These are phyloP conservation scores for Nitzschia palea DNA, from an alignment of 108 stramenopile genomes.

Conservation along the genomic window DNA sequence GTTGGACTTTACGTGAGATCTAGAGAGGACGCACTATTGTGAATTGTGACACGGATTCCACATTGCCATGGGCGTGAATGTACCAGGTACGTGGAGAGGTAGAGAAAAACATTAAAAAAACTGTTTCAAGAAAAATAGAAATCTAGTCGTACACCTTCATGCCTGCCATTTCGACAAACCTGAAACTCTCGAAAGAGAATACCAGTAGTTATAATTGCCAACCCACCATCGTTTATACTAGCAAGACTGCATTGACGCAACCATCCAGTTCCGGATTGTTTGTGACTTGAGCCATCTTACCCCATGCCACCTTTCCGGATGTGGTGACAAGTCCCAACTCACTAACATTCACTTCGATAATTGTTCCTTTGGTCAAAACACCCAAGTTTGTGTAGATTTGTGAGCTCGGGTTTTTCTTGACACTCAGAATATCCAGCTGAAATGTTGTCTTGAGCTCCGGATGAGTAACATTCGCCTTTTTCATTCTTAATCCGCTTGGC, in stretches of 20 bases:
- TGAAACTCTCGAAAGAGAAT: no score
- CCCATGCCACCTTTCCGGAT: constrained; percentile 98
- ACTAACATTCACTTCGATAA: constrained; percentile 98
- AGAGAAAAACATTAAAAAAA: neutral
- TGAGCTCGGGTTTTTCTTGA: constrained; percentile 98
- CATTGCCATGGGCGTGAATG: no score
- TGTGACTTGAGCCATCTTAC: constrained; percentile 99
- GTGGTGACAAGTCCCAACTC: constrained; percentile 98
- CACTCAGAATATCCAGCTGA: constrained; percentile 97
- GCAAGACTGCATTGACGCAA: constrained; percentile 42
- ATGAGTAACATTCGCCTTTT: constrained; percentile 99
- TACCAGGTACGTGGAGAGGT: no score
- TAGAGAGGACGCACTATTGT: no score
- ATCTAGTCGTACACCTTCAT: neutral
- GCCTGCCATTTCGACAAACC: neutral
- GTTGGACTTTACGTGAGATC: constrained; percentile 20
- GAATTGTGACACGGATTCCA: no score
- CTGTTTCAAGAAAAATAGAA: neutral
- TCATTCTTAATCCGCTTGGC: constrained; percentile 96
- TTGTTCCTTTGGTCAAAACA: constrained; percentile 99
- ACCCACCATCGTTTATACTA: no score
- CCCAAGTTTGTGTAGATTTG: constrained; percentile 95
- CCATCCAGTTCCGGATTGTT: constrained; percentile 81
- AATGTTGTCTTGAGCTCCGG: constrained; percentile 99
- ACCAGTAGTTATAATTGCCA: no score